A percentile compares a stretch with the other conserved stretches of the same genome.
Evolutionary conservation across 441 rosid genomes (phyloP).

Genomic region (Populus hybrid): DNA sequence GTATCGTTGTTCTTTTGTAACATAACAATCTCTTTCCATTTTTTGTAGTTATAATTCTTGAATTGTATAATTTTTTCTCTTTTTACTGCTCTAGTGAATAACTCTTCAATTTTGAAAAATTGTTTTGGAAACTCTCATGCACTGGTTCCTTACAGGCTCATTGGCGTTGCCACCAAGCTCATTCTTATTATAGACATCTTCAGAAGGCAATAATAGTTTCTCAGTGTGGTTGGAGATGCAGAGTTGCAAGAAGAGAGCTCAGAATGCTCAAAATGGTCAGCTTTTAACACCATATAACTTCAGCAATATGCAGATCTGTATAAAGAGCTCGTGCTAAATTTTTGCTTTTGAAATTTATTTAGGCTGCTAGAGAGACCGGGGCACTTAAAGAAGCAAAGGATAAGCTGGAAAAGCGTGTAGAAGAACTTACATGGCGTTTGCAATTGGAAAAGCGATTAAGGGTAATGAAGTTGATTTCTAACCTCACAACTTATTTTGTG

Average conservation of each 20-base stretch:
- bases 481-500: background rate
- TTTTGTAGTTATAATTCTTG: background rate
- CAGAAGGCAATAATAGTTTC: conserved; percentile 70
- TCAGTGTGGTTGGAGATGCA: conserved; percentile 92
- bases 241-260: conserved; percentile 90
- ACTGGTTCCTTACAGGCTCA: conserved; percentile 50
- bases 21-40: conserved; percentile 11
- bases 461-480: conserved; percentile 37
- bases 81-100: conserved; percentile 12
- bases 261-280: conserved; percentile 84
- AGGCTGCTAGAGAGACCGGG: conserved; percentile 96
- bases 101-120: background rate
- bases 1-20: conserved; percentile 29
- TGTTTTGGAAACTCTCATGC: background rate
- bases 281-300: conserved; percentile 12
- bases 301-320: background rate
- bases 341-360: conserved; percentile 25
- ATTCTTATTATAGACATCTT: conserved; percentile 63
- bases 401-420: conserved; percentile 91
- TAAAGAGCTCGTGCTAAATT: conserved; percentile 14
- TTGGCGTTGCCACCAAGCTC: conserved; percentile 60
- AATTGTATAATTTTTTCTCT: background rate
- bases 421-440: conserved; percentile 95
- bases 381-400: conserved; percentile 93
- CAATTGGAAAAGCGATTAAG: conserved; percentile 87